Percentiles rank a stretch among this genome's conserved stretches.
Conservation (phyloP, 495 filamentous ascomycete genomes). For the Hypoxylon fuscum region DNA sequence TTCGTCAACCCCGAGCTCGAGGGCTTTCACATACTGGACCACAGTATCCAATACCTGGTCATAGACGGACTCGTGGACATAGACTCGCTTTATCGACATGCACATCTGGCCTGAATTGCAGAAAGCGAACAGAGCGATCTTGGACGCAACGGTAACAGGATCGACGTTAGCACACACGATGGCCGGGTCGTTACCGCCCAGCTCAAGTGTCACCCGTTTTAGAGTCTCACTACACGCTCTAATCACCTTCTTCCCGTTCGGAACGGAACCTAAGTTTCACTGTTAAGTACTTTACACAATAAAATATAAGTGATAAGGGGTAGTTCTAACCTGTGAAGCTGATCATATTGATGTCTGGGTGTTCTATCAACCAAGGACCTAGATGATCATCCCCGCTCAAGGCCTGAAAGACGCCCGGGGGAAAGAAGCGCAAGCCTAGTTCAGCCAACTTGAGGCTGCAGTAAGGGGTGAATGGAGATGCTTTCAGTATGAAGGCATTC, state of each 20-base stretch:
- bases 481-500: constrained; percentile 63
- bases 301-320: not conserved
- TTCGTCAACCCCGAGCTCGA: constrained; percentile 36
- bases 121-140: constrained; percentile 59
- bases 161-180: constrained; percentile 69
- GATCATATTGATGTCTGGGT: constrained; percentile 66
- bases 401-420: constrained; percentile 67
- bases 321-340: constrained; percentile 60
- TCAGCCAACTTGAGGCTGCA: constrained; percentile 66
- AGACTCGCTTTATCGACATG: constrained; percentile 66
- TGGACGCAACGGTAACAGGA: constrained; percentile 58
- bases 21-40: constrained; percentile 54
- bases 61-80: constrained; percentile 67
- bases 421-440: constrained; percentile 62
- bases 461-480: constrained; percentile 67
- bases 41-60: constrained; percentile 59
- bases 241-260: constrained; percentile 55
- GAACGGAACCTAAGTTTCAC: not conserved
- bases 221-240: constrained; percentile 59
- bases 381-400: constrained; percentile 66
- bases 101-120: constrained; percentile 65
- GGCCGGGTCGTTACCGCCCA: constrained; percentile 67
- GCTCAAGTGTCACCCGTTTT: constrained; percentile 66
- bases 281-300: not conserved
- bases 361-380: constrained; percentile 60